Evolutionary conservation across 805 yeast genomes (phyloP).

Genomic region (Cyberlindnera maritima): DNA sequence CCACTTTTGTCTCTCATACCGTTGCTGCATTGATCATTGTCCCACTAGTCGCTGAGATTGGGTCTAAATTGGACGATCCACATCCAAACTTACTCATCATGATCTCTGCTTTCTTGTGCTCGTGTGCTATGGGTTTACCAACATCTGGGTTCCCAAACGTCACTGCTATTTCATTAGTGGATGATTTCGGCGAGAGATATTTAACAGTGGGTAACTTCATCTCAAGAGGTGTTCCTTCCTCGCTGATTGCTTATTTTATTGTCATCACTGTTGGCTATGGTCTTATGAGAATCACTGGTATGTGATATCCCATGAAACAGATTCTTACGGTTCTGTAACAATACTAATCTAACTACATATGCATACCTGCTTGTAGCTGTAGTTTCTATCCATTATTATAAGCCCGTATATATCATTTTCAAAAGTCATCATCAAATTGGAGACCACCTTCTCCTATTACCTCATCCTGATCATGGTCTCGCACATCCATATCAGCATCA

Average conservation of each 20-base stretch:
- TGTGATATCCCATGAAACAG: no score
- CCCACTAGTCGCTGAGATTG: conserved; percentile 88
- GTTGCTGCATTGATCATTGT: conserved; percentile 93
- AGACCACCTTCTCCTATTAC: not conserved
- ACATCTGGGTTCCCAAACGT: conserved; percentile 98
- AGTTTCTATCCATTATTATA: no score
- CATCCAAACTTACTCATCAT: conserved; percentile 82
- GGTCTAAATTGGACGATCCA: conserved; percentile 67
- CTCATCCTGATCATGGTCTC: not conserved
- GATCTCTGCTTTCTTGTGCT: conserved; percentile 66
- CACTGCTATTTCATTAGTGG: conserved; percentile 92
- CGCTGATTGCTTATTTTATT: conserved; percentile 68
- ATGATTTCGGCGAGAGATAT: conserved; percentile 89
- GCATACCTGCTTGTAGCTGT: no score
- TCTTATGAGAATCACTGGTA: conserved; percentile 56
- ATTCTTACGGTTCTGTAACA: no score
- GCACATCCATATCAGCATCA: not conserved
- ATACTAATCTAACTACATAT: not conserved
- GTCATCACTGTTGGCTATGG: conserved; percentile 79
- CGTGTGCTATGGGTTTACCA: conserved; percentile 96
- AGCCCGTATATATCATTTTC: not conserved
- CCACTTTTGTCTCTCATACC: conserved; percentile 95
- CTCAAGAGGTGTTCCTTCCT: conserved; percentile 86
- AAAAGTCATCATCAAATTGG: not conserved
- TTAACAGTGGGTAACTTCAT: conserved; percentile 84